phyloP scores from a whole-genome alignment of 257 asterid species.

The Echium plantagineum region DNA sequence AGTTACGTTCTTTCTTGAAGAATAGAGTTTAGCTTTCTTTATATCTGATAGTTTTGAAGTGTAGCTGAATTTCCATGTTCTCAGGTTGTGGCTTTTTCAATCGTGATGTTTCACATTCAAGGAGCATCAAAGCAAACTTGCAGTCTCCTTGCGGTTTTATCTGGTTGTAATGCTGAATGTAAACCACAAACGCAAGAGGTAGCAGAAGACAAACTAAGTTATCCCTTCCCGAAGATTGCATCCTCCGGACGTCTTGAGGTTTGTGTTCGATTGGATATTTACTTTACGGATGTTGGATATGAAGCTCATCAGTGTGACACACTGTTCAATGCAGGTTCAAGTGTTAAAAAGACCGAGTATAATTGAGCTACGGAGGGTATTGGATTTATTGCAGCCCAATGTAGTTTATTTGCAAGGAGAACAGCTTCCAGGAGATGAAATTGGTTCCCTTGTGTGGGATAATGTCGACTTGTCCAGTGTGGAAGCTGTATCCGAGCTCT shows the following conservation, averaged over 20 bases:
- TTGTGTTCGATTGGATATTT: constrained; percentile 8
- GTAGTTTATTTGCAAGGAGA: constrained; percentile 79
- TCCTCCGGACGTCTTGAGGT: constrained; percentile 94
- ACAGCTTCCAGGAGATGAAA: constrained; percentile 40
- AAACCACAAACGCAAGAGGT: constrained; percentile 33
- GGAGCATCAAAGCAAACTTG: constrained; percentile 71
- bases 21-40: background rate
- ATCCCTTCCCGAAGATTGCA: constrained; percentile 58
- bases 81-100: constrained; percentile 7
- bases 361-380: constrained; percentile 53
- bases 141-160: constrained; percentile 67
- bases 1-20: background rate
- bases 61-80: background rate
- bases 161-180: constrained; percentile 35
- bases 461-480: constrained; percentile 50
- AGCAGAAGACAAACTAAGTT: constrained; percentile 29
- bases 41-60: background rate
- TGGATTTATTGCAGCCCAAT: constrained; percentile 76
- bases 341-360: constrained; percentile 54
- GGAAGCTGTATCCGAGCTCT: constrained; percentile 56
- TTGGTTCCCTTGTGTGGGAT: constrained; percentile 53
- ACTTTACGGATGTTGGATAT: background rate
- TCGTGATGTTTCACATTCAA: constrained; percentile 63
- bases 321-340: constrained; percentile 54
- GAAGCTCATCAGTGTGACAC: constrained; percentile 3